Evolutionary conservation across 495 filamentous ascomycete species (phyloP).

Genomic region (Bryoglossum gracile): DNA sequence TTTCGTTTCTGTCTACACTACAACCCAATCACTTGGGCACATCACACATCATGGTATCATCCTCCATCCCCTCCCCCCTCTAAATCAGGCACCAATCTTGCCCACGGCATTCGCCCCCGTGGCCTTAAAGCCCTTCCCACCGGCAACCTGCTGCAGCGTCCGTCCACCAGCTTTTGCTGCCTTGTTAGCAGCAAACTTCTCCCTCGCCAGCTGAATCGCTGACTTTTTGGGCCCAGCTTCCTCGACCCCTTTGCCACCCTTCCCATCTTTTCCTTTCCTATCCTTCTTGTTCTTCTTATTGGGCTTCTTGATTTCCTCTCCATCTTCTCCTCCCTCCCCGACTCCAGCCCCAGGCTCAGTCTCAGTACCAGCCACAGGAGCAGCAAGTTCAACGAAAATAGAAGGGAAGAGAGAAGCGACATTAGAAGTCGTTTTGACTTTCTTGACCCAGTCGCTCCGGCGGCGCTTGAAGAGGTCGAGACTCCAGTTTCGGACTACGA

Average conservation of each 20-base stretch:
- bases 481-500: constrained; percentile 86
- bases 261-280: background rate
- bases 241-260: background rate
- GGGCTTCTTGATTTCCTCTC: too few species aligned
- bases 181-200: constrained; percentile 21
- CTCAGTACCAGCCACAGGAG: background rate
- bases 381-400: background rate
- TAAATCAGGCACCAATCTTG: background rate
- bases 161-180: background rate
- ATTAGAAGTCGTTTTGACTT: constrained; percentile 11
- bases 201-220: constrained; percentile 21
- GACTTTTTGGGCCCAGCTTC: constrained; percentile 9
- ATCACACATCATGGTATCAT: too few species aligned
- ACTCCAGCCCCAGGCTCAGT: background rate
- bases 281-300: constrained; percentile 14
- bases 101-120: constrained; percentile 10
- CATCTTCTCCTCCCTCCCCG: background rate
- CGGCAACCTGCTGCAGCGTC: too few species aligned
- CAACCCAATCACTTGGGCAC: too few species aligned
- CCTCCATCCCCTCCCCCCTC: too few species aligned
- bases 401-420: background rate
- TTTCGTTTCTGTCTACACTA: too few species aligned
- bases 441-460: constrained; percentile 23
- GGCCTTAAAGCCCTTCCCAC: background rate
- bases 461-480: constrained; percentile 70